Evolutionary conservation across 495 filamentous ascomycete genomes (phyloP), one percentile per base, ranked within the genome.

Genomic region (Aspergillus cristatus): DNA sequence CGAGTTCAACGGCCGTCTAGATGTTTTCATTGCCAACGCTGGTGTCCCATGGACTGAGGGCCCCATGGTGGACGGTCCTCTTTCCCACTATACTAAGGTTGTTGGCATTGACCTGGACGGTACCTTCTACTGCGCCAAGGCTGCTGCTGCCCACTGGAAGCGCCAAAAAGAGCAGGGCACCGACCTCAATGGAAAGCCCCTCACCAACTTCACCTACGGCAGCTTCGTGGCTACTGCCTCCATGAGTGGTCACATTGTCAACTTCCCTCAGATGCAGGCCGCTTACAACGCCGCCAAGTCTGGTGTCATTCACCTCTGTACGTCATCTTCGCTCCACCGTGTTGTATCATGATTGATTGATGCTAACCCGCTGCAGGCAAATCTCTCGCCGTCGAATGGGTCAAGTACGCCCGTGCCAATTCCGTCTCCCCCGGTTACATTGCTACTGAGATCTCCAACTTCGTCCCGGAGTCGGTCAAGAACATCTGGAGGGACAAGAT

Each of bases 241-340:
- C 47, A 90, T 90, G 76, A 82, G 76, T 55, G 85, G 82, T 2
- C 85, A 90, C 57, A 84, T 94, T 47, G 83, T 79, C 50, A 94
- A 94, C 51, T 75, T 89, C 38, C 88, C 89, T 12, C 86, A 94
- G 62, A 53, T 86, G 45, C 88, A 94, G 58, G 72, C 81, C 7
- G 76, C 82, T 14, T 95, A 95, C 58, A 95, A 94, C 48, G 82
- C 84, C 3, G 83, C 84, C 26, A 95, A 95, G 66, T 81, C 86
- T 8, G 88, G 75, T 8, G 74, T 90, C 13, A 82, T 84, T 35
- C 88, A 94, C 42, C 70, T 91, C n/a, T 85, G 82, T 78, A 74
- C 45, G 68, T 68, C 30, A 6, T 32, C 5, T 6, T 14, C 34
- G 7, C 30, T 31, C 18, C 18, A 35, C 14, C 15, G 6, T n/a